Base-by-base conservation (phyloP, 352 stramenopile species). In the Phytopythium mirpurense region DNA sequence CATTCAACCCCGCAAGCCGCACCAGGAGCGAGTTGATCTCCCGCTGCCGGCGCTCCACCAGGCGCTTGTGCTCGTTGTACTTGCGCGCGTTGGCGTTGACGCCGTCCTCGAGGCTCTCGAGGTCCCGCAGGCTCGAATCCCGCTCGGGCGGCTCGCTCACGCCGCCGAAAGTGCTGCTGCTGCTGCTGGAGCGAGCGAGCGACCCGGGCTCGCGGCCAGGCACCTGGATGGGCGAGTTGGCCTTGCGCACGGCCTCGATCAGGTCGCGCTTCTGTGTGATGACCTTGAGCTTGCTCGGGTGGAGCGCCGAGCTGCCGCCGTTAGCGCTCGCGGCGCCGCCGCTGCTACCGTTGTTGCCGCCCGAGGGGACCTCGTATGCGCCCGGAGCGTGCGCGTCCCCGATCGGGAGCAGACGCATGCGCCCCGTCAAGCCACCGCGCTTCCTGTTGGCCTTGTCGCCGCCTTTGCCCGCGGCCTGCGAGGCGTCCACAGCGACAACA, bases 41-140 rank as follows among this genome's bases (percentile, higher is more conserved):
- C 14, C 74, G 69, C 35, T 93, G 78, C 31, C 67, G 72, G 16
- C 70, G 59, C 34, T 89, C 81, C 5, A 74, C 74, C 48, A 77
- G 63, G 19, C 86, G 74, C 57, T 88, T 88, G 38, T 83, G 69
- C 35, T 93, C 83, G 36, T 93, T 93, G 57, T 83, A 93, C 63
- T 89, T 90, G 29, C 81, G 63, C 0, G 74, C 83, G 37, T 87
- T 90, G 1, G 65, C 37, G 37, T 88, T 72, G 14, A 93, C 80
- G 19, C 81, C 74, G 54, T 90, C 81, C 56, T 89, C 78, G 16
- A 93, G 51, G 31, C 31, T 69, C 44, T 87, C 75, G 23, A 91
- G 71, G 53, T 93, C 83, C 52, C 72, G 70, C 10, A 70, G 57
- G 16, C 64, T 70, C 0, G 72, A 75, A 16, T 86, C 65, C 1